Percentiles rank a stretch among this genome's conserved stretches.
phyloP scores from a whole-genome alignment of 2,329 filamentous ascomycete genomes.

The Alternaria ventricosa region DNA sequence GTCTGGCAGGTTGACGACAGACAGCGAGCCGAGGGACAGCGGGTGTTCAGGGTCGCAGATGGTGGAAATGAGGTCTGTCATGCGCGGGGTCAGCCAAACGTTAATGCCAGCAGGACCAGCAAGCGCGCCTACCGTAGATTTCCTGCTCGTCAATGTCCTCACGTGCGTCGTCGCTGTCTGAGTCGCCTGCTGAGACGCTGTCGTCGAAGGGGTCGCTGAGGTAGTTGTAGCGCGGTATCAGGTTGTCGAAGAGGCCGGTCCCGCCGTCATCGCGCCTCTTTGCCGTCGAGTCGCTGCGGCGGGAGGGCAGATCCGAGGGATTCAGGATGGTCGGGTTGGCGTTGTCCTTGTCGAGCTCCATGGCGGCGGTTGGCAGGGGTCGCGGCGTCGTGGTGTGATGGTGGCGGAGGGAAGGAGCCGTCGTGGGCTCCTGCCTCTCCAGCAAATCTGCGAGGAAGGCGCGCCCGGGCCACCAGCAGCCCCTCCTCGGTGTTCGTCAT shows the following conservation, averaged over 20 bases:
- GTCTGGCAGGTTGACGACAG: conserved; percentile 94
- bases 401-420: conserved; percentile 11
- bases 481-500: conserved; percentile 3
- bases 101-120: background rate
- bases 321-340: conserved; percentile 94
- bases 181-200: conserved; percentile 46
- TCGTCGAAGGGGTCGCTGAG: conserved; percentile 57
- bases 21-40: conserved; percentile 87
- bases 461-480: conserved; percentile 1
- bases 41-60: conserved; percentile 98
- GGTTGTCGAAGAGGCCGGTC: conserved; percentile 62
- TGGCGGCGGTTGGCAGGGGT: conserved; percentile 17
- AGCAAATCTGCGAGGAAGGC: conserved; percentile 5
- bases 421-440: conserved; percentile 15
- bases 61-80: conserved; percentile 84
- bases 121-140: conserved; percentile 73
- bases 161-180: conserved; percentile 65
- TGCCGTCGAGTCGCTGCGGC: conserved; percentile 59
- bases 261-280: conserved; percentile 56
- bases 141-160: conserved; percentile 97
- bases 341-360: conserved; percentile 66
- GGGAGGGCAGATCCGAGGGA: conserved; percentile 84
- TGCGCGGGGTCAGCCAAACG: conserved; percentile 28
- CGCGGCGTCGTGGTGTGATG: background rate
- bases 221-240: conserved; percentile 58